phyloP scores from a whole-genome alignment of 805 yeast genomes.

The Yarrowia porcina region DNA sequence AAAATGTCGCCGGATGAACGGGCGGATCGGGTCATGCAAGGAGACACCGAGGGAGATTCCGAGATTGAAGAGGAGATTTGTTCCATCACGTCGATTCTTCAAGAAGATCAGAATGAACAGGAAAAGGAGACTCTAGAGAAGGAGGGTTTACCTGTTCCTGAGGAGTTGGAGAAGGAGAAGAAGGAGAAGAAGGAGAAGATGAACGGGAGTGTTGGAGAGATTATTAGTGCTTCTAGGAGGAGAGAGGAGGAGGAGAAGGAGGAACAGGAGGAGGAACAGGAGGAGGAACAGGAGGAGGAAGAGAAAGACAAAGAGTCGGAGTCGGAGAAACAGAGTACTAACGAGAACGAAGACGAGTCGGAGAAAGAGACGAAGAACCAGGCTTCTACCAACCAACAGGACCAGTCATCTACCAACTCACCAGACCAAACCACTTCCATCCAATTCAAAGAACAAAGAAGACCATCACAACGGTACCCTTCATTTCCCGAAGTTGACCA shows the following conservation, averaged over 20 bases:
- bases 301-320: too few species aligned
- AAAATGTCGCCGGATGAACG: constrained; percentile 10
- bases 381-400: not conserved
- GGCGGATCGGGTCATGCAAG: not conserved
- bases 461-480: too few species aligned
- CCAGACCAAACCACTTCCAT: too few species aligned
- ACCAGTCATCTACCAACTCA: not conserved
- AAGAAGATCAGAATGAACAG: constrained; percentile 1
- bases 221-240: not conserved
- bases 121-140: not conserved
- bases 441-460: too few species aligned
- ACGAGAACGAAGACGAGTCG: constrained; percentile 42
- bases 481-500: not conserved
- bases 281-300: too few species aligned
- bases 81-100: not conserved
- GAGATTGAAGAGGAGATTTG: constrained; percentile 1
- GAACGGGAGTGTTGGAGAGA: not conserved
- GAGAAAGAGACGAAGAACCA: constrained; percentile 45
- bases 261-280: too few species aligned
- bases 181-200: not conserved
- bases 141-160: not conserved
- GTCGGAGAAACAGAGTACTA: too few species aligned
- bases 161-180: not conserved
- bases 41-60: not conserved
- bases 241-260: too few species aligned